Base-by-base conservation (phyloP, 2,329 filamentous ascomycete species). In the Hymenoscyphus fraxineus region DNA sequence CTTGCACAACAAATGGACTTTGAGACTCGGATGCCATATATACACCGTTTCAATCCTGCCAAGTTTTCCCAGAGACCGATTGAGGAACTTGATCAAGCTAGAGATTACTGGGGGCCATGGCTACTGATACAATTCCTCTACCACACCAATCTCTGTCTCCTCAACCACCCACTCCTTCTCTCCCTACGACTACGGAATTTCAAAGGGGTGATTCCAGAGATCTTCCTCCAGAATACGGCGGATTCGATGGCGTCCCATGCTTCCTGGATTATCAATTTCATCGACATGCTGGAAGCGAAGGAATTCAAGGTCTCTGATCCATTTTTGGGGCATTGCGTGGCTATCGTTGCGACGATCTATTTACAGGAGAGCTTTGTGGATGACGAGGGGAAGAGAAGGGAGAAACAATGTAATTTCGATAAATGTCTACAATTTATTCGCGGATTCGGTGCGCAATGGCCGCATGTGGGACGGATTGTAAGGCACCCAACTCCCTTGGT, bases 101-200 rank as follows among this genome's bases (percentile, higher is more conserved):
- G 82, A 22, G 78, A 80, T 57, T 84, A 83, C 65, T 85, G 82
- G 82, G 80, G 79, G 0, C 81, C 82, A 0, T 85, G 80, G 78
- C 76, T 84, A 9, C 76, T 83, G 61, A 78, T 81, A 38, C 82
- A 85, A 65, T 80, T 83, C 64, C 72, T 84, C 15, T 83, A 84
- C 66, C 80, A 83, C 62, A 80, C 81, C 0, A 83, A 82, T 51
- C 76, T 83, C 0, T 83, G 81, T 65, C 76, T 84, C 0, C 74
- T 85, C 9, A 84, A 84, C 60, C 82, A 84, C 64, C 82, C 82
- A 0, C 77, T 84, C n/a, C 72, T 85, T 1, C 71, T 84, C 3
- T 83, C 82, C 0, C 74, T 84, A 44, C 77, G 81, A n/a, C 75
- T 85, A 3, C 78, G 80, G n/a, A 82, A 80, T 40, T 82, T 83